Conservation (phyloP, 331 rosid species). For the Malus hybrid region DNA sequence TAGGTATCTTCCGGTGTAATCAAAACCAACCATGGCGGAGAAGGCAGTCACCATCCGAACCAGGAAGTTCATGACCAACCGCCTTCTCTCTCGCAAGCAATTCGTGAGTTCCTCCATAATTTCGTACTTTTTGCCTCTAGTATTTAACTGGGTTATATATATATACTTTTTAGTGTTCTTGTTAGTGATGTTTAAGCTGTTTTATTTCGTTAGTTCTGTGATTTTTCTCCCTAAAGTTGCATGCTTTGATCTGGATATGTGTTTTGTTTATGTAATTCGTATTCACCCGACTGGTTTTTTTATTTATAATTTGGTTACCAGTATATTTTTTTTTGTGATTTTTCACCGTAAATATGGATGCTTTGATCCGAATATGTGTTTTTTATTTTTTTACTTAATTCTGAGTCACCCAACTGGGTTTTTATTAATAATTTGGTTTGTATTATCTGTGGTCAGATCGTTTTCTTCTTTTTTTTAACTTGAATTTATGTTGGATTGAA, state of each 20-base stretch:
- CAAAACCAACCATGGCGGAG: slow-evolving; percentile 59
- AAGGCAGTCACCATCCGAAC: slow-evolving; percentile 88
- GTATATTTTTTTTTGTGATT: too few species aligned
- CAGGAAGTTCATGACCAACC: slow-evolving; percentile 84
- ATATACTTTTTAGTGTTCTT: not conserved
- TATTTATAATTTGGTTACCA: too few species aligned
- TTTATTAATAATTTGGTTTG: not conserved
- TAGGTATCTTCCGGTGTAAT: not conserved
- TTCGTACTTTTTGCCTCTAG: not conserved
- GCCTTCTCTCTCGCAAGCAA: slow-evolving; percentile 89
- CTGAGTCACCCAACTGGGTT: not conserved
- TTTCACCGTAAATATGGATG: not conserved
- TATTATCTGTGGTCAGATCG: not conserved
- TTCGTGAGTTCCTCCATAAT: slow-evolving; percentile 43
- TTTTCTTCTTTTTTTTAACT: too few species aligned
- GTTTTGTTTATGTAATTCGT: not conserved
- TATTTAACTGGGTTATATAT: not conserved
- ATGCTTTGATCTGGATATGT: not conserved
- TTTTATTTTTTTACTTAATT: too few species aligned
- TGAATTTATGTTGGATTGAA: not conserved
- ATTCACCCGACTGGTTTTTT: too few species aligned
- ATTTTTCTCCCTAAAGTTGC: not conserved
- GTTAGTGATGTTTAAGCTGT: not conserved
- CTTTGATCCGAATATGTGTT: not conserved
- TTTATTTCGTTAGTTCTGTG: not conserved